Evolutionary conservation across 495 filamentous ascomycete genomes (phyloP), one percentile per base, ranked within the genome.

Genomic region (Terfezia boudieri): DNA sequence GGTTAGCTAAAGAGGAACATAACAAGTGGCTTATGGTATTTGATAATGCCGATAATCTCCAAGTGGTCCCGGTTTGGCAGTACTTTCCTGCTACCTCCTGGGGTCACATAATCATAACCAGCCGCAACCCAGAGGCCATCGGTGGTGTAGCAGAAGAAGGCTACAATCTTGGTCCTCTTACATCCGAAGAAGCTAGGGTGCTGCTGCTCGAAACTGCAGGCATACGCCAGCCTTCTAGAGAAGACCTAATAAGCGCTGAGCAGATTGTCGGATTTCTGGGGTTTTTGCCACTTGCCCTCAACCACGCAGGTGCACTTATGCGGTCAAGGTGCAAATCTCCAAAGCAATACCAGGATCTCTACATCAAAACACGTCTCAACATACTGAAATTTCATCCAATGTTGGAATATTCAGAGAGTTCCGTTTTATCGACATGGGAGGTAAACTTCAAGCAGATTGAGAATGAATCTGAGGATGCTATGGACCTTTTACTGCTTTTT

Each of bases 81-180:
- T 57, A 52, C 50, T 59, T 59, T 38, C 57, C 55, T 23, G 9
- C 41, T 16, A 35, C 57, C 32, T 32, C 49, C 8, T 51, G 41
- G 41, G 51, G 43, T 32, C 57, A 59, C 50, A 59, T 59, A n/a
- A 53, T 59, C 37, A 14, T 59, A 49, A 57, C 53, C 10, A 43
- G 35, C 20, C 56, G 52, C 32, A 53, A 57, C 46, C 52, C 36
- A 17, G 52, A 17, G 35, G 56, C 51, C 8, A 43, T 46, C n/a
- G 56, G 48, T 48, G 32, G 17, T 16, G 17, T 57, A 17, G 48
- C 38, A 5, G 36, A 26, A 41, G 56, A 57, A 20, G 56, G 56
- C 23, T 49, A 23, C 12, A 26, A 50, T 9, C 23, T 57, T 23
- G 56, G 55, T 36, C 20, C 38, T 32, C 26, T 32, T 32, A 7